Evolutionary conservation across 1,139 yeast species (phyloP), one percentile per base, ranked within the genome.

Genomic region (Petasospora rhodanensis): DNA sequence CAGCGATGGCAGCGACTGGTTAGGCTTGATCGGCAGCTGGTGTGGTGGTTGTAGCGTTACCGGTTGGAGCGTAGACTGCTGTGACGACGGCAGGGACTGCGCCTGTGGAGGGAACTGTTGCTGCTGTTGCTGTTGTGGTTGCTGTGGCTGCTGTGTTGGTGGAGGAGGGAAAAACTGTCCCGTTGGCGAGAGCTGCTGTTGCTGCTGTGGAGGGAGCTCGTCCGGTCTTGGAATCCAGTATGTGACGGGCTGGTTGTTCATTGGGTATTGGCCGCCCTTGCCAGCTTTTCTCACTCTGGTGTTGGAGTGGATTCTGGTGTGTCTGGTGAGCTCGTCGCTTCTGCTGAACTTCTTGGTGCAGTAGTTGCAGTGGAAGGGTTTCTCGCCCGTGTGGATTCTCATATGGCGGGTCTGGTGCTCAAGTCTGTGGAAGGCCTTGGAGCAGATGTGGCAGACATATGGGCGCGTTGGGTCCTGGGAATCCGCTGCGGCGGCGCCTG

Each of bases 381-480:
- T 77, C 52, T 79, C 83, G 17, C 84, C 84, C 2, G 84, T 77
- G 49, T 77, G 83, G 24, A 80, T 76, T 40, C 83, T 61, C 51
- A 77, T 78, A 51, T 80, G 89, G 46, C 87, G 69, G 7, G 85
- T 75, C 51, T 78, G 79, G 53, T 79, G 83, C 51, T 76, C 83
- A 34, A 76, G 54, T 42, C 83, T 61, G 50, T 76, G 81, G 52
- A 80, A 70, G 29, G 81, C 76, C 56, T 78, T 68, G 47, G 66
- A 63, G 62, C 85, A 77, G 50, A 76, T 59, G 27, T 76, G 70
- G 53, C 83, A 76, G 35, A 69, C 66, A 54, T 73, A 76, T 5
- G 82, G 82, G 35, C 67, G 47, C 2, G 45, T 24, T 20, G 46
- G 40, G 25, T 51, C 52, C 14, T 36, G 34, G 9, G 24, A 9